These are phyloP conservation scores for Pestalotiopsis sp. DNA, from an alignment of 2,329 filamentous ascomycete species.

Conservation along the genomic window DNA sequence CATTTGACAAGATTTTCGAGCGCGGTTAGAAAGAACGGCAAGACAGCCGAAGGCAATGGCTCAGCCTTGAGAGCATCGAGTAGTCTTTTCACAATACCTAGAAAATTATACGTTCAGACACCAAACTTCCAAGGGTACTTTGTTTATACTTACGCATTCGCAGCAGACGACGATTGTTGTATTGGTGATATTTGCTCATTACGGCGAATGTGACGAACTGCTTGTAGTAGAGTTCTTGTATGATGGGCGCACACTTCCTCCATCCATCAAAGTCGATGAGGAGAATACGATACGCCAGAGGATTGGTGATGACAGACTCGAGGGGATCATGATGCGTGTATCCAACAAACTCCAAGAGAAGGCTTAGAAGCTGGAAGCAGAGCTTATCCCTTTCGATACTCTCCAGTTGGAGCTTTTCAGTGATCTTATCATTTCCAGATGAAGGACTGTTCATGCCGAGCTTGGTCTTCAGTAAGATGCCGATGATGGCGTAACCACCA, in stretches of 20 bases:
- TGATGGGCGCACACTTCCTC: constrained; percentile 75
- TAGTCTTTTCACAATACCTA: constrained; percentile 86
- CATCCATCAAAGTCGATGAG: constrained; percentile 93
- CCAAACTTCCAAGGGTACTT: not conserved
- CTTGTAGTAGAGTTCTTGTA: constrained; percentile 88
- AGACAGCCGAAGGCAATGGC: constrained; percentile 69
- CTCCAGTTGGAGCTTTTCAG: constrained; percentile 47
- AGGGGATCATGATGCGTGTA: constrained; percentile 80
- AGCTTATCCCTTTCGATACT: constrained; percentile 57
- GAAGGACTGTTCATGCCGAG: constrained; percentile 55
- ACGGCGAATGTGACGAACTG: constrained; percentile 88
- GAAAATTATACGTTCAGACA: constrained; percentile 14
- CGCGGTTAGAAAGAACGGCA: constrained; percentile 76
- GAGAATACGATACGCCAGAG: constrained; percentile 88
- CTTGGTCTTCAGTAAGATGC: constrained; percentile 82
- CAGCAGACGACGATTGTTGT: constrained; percentile 84
- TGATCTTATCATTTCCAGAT: constrained; percentile 33
- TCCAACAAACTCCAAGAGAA: constrained; percentile 85
- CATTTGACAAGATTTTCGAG: constrained; percentile 80
- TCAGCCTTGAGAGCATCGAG: constrained; percentile 91
- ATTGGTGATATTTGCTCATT: constrained; percentile 89
- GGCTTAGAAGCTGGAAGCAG: constrained; percentile 67
- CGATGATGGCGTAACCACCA: constrained; percentile 88
- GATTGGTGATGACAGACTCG: constrained; percentile 93
- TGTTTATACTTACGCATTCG: constrained; percentile 75